These are phyloP conservation scores for Penicillium manginii DNA, from an alignment of 495 filamentous ascomycete genomes.

Conservation along the genomic window DNA sequence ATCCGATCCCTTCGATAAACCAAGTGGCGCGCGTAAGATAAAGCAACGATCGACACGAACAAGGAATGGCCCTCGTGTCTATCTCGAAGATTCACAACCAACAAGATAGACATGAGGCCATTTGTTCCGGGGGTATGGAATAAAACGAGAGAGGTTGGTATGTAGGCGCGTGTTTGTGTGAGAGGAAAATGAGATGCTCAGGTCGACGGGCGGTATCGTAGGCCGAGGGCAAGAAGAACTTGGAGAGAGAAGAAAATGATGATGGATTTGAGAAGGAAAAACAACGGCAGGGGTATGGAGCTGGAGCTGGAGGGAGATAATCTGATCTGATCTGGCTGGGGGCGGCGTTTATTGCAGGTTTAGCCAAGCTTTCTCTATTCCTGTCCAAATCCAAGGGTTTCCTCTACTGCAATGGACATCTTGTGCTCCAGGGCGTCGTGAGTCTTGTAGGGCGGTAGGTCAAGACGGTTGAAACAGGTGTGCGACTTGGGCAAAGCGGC, in stretches of 20 bases:
- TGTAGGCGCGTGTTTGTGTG: background rate
- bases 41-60: conserved; percentile 2
- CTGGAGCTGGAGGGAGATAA: background rate
- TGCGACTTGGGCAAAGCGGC: conserved; percentile 92
- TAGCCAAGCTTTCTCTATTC: conserved; percentile 59
- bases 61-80: background rate
- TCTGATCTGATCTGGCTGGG: too few species aligned
- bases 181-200: background rate
- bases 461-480: conserved; percentile 98
- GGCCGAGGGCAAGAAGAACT: background rate
- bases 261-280: too few species aligned
- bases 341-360: too few species aligned
- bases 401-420: conserved; percentile 94
- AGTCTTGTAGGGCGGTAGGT: conserved; percentile 91
- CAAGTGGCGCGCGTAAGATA: background rate
- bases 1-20: background rate
- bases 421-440: conserved; percentile 84
- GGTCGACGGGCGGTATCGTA: background rate
- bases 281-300: background rate
- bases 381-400: conserved; percentile 98
- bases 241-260: background rate
- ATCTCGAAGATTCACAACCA: too few species aligned
- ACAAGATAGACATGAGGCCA: background rate
- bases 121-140: background rate
- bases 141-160: background rate